phyloP scores from a whole-genome alignment of 805 yeast genomes.

The Candida ficus region DNA sequence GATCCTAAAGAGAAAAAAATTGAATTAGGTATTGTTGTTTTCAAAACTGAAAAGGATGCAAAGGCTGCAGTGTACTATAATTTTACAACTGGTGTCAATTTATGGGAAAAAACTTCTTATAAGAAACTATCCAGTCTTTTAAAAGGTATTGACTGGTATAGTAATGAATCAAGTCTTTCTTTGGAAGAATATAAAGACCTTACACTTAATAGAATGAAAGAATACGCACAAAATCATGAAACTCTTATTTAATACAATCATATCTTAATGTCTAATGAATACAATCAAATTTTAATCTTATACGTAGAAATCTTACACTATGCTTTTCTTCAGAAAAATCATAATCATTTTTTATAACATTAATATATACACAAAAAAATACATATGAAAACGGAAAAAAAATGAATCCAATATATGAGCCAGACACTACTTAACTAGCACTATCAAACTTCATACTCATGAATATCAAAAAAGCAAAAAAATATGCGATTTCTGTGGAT shows the following conservation, averaged over 20 bases:
- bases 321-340: too few relatives aligned
- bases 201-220: conserved; percentile 12
- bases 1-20: conserved; percentile 10
- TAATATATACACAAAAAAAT: too few relatives aligned
- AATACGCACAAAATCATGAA: neutral
- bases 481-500: conserved; percentile 59
- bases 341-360: too few relatives aligned
- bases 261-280: too few relatives aligned
- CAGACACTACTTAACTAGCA: too few relatives aligned
- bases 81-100: conserved; percentile 8
- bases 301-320: too few relatives aligned
- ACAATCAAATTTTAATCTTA: too few relatives aligned
- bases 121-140: conserved; percentile 19
- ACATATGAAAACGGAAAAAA: too few relatives aligned
- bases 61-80: conserved; percentile 13
- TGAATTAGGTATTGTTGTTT: conserved; percentile 16
- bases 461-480: conserved; percentile 7
- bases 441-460: too few relatives aligned
- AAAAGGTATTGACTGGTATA: conserved; percentile 17
- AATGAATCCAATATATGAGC: too few relatives aligned
- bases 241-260: too few relatives aligned
- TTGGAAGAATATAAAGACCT: conserved; percentile 15
- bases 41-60: conserved; percentile 9
- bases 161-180: conserved; percentile 8
- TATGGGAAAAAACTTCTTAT: conserved; percentile 20